These are phyloP conservation scores for Candida jianshihensis DNA, from an alignment of 805 yeast genomes.

Conservation along the genomic window DNA sequence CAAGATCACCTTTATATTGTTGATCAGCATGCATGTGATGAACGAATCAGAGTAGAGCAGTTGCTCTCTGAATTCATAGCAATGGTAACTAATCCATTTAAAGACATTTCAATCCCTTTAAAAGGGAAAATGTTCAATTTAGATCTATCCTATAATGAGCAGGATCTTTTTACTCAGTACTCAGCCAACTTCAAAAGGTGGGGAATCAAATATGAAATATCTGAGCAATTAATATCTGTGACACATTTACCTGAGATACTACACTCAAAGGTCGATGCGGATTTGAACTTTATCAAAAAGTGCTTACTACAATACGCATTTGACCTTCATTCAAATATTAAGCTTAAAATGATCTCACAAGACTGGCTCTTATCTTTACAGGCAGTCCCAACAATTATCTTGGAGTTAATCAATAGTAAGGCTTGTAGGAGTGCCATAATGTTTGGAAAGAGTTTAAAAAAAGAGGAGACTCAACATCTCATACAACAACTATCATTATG, in stretches of 20 bases:
- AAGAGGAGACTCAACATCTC: constrained; percentile 37
- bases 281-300: constrained; percentile 25
- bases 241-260: constrained; percentile 42
- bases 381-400: constrained; percentile 43
- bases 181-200: constrained; percentile 28
- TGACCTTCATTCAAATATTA: constrained; percentile 33
- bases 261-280: constrained; percentile 24
- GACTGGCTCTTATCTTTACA: constrained; percentile 34
- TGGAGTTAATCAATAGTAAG: constrained; percentile 45
- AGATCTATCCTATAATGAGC: constrained; percentile 25
- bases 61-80: constrained; percentile 32
- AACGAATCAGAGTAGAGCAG: constrained; percentile 56
- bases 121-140: constrained; percentile 5
- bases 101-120: constrained; percentile 11
- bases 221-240: constrained; percentile 16
- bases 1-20: constrained; percentile 32
- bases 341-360: constrained; percentile 11
- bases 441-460: constrained; percentile 55
- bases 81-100: constrained; percentile 19
- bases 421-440: constrained; percentile 67
- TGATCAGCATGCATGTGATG: constrained; percentile 88
- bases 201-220: constrained; percentile 33
- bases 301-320: constrained; percentile 37
- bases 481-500: constrained; percentile 40
- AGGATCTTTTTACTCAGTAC: constrained; percentile 25